These are phyloP conservation scores for Pyrenochaeta sp. DNA, from an alignment of 2,329 filamentous ascomycete genomes.

Conservation along the genomic window DNA sequence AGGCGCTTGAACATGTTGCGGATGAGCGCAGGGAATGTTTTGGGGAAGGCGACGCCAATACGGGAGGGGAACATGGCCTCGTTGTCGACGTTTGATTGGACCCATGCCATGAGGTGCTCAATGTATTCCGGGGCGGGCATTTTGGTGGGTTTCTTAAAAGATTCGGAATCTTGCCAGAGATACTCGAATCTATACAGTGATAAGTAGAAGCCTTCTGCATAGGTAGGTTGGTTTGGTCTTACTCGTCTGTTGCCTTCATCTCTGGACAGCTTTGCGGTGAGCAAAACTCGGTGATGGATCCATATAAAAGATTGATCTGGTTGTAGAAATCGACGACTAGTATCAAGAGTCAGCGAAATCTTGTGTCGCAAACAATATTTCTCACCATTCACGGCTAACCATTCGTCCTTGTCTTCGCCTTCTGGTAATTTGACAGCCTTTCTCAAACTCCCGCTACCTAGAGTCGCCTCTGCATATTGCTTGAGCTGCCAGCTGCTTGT, in stretches of 20 bases:
- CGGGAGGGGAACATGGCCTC: constrained; percentile 93
- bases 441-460: constrained; percentile 91
- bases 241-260: constrained; percentile 99
- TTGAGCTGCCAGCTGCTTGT: constrained; percentile 92
- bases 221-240: constrained; percentile 43
- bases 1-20: constrained; percentile 99
- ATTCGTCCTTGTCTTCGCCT: constrained; percentile 97
- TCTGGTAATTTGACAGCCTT: constrained; percentile 98
- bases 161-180: constrained; percentile 95
- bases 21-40: constrained; percentile 89
- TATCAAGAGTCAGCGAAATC: constrained; percentile 14
- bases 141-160: constrained; percentile 95
- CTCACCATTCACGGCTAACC: constrained; percentile 95
- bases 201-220: neutral
- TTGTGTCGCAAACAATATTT: neutral
- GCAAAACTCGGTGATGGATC: constrained; percentile 98
- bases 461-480: constrained; percentile 96
- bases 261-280: constrained; percentile 96
- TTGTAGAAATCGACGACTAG: constrained; percentile 99
- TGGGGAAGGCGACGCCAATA: constrained; percentile 92
- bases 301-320: constrained; percentile 98
- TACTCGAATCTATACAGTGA: constrained; percentile 81
- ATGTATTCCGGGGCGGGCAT: constrained; percentile 98
- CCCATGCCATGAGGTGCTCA: constrained; percentile 97
- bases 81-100: constrained; percentile 94